phyloP scores from a whole-genome alignment of 2,329 filamentous ascomycete species.

The Chaetomiaceae sp. region DNA sequence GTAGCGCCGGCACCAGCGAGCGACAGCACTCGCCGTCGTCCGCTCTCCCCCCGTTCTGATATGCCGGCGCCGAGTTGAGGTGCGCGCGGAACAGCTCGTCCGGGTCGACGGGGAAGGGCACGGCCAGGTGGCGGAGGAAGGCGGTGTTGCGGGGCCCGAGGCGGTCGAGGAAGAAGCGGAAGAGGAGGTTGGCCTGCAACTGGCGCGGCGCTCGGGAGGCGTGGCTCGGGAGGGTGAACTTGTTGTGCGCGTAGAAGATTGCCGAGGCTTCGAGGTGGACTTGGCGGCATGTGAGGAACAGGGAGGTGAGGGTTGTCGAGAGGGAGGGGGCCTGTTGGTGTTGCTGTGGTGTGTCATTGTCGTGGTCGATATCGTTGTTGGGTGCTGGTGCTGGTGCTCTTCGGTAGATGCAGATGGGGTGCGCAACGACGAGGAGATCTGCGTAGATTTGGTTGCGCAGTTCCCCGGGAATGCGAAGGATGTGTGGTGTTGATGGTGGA shows the following conservation, averaged over 20 bases:
- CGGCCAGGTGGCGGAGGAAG: conserved; percentile 8
- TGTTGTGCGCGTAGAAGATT: conserved; percentile 19
- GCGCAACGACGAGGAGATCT: conserved; percentile 10
- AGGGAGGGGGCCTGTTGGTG: too few species aligned
- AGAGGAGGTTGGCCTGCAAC: conserved; percentile 17
- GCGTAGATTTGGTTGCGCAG: conserved; percentile 24
- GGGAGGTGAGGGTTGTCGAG: conserved; percentile 2
- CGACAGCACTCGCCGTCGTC: neutral
- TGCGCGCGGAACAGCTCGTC: neutral
- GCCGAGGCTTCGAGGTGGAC: conserved; percentile 13
- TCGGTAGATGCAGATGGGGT: conserved; percentile 13
- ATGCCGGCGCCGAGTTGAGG: too few species aligned
- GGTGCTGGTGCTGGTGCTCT: too few species aligned
- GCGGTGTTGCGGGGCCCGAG: conserved; percentile 15
- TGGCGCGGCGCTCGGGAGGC: conserved; percentile 11
- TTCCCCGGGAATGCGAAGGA: conserved; percentile 19
- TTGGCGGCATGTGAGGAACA: conserved; percentile 16
- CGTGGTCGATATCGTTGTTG: too few species aligned
- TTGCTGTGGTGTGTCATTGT: too few species aligned
- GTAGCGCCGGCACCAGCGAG: neutral
- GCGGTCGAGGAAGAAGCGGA: conserved; percentile 19
- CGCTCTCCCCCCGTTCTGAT: too few species aligned
- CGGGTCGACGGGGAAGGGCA: conserved; percentile 13
- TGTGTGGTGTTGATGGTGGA: neutral
- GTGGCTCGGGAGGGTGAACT: conserved; percentile 6